Evolutionary conservation across 305 asterid species (phyloP), one percentile per base, ranked within the genome.

Genomic region (Salvia sclarea): DNA sequence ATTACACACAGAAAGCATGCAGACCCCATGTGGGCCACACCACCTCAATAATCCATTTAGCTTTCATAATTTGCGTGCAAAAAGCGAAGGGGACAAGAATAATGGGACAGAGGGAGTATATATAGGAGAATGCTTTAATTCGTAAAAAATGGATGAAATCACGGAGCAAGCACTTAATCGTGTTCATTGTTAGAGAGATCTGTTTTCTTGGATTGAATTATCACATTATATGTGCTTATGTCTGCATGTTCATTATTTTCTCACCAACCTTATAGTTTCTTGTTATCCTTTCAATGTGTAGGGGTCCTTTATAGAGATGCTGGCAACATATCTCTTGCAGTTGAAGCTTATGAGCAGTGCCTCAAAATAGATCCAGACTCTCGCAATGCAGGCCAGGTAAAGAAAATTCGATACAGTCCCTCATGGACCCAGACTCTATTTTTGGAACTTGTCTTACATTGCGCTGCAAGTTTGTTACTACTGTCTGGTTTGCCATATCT

Each of bases 301-400:
- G 99, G 99, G 54, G 99, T 95, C 74, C 94, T 95, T 18, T 95
- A 89, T 77, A 89, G 99, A 83, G 99, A 95, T 84, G 99, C 98
- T 60, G 98, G 99, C 52, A 92, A 79, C 78, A 95, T 95, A 81
- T 80, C 90, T 80, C 83, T 95, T 72, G 98, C 99, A 35, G 86
- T 95, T 80, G 99, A 95, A 75, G 99, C 99, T 73, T 95, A 95
- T 81, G 99, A 89, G 72, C 97, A 90, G 80, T 92, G 99, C 85
- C 95, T 95, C 70, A 95, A 88, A 83, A 92, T 95, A 64, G 99
- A 95, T 80, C 95, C 96, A 2, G 97, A 95, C 83, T 95, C 99
- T 68, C 97, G 99, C 63, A 95, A 95, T 83, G 98, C 98, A 14
- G 97, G 98, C 81, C 98, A 90, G 97, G 98, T 90, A 81, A 59